phyloP scores from a whole-genome alignment of 2,329 filamentous ascomycete species.

The Tolypocladium paradoxum region DNA sequence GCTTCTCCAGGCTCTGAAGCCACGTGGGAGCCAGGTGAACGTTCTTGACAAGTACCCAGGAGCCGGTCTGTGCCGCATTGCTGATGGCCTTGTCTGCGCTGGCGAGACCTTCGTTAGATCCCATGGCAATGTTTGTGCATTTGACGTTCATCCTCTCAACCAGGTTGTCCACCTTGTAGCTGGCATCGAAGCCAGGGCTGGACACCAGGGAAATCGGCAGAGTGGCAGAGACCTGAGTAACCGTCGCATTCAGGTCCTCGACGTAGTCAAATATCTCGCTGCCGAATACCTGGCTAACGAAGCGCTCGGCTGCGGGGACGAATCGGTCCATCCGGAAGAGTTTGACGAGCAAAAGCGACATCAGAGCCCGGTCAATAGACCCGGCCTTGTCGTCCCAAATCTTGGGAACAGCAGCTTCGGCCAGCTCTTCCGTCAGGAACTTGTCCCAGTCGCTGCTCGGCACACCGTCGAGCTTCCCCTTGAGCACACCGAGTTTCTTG shows the following conservation, averaged over 20 bases:
- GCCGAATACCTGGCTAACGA: slow-evolving; percentile 79
- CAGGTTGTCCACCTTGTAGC: slow-evolving; percentile 95
- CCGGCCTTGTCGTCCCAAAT: slow-evolving; percentile 57
- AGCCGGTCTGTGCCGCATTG: slow-evolving; percentile 81
- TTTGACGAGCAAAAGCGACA: slow-evolving; percentile 83
- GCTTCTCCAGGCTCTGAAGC: slow-evolving; percentile 95
- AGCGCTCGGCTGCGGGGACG: slow-evolving; percentile 84
- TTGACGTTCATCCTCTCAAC: slow-evolving; percentile 73
- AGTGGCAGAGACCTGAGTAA: slow-evolving; percentile 71
- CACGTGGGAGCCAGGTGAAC: slow-evolving; percentile 92
- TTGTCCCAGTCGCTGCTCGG: slow-evolving; percentile 59
- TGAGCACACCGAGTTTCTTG: slow-evolving; percentile 61
- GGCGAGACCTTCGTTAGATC: slow-evolving; percentile 85
- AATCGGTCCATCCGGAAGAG: slow-evolving; percentile 93
- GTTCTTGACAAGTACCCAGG: slow-evolving; percentile 98
- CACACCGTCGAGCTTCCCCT: slow-evolving; percentile 55
- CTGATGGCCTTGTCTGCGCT: slow-evolving; percentile 92
- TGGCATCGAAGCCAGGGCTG: slow-evolving; percentile 93
- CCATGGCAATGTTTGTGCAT: slow-evolving; percentile 98
- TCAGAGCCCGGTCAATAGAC: slow-evolving; percentile 63
- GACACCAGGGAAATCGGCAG: slow-evolving; percentile 87
- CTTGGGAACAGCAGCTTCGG: slow-evolving; percentile 70
- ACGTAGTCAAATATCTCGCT: slow-evolving; percentile 69
- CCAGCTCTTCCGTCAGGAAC: slow-evolving; percentile 78
- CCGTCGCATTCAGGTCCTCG: slow-evolving; percentile 77